Evolutionary conservation across 306 rosid species (phyloP).

Genomic region (Quercus gilva): DNA sequence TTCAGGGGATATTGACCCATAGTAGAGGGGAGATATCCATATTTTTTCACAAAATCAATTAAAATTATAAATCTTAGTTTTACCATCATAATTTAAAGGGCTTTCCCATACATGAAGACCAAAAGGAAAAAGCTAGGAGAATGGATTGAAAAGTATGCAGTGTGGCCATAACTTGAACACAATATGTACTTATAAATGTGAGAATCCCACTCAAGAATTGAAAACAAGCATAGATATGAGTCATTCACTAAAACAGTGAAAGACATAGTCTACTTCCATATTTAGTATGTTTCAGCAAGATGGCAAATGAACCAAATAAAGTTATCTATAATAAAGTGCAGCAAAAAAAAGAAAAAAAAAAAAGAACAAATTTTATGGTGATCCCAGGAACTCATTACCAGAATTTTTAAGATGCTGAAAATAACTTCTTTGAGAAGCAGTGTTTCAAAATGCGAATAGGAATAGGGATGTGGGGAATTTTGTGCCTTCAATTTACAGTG

Average conservation of each 20-base stretch:
- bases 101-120: too few species aligned
- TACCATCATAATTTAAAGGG: too few species aligned
- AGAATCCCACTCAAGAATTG: too few species aligned
- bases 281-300: too few species aligned
- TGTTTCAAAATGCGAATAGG: not conserved
- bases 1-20: too few species aligned
- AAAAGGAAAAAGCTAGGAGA: too few species aligned
- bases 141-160: too few species aligned
- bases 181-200: too few species aligned
- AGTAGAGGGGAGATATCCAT: too few species aligned
- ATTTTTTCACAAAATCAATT: too few species aligned
- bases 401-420: not conserved
- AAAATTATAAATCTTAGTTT: too few species aligned
- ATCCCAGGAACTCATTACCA: not conserved
- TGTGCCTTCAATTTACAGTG: not conserved
- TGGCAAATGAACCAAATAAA: not conserved
- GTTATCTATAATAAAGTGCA: not conserved
- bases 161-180: not conserved
- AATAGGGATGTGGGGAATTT: not conserved
- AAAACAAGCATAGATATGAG: not conserved
- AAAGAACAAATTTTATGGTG: not conserved
- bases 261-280: too few species aligned
- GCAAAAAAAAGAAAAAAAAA: not conserved
- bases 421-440: not conserved
- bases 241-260: not conserved